Conservation (phyloP, 2,329 filamentous ascomycete species). For the Fusarium stilboides region DNA sequence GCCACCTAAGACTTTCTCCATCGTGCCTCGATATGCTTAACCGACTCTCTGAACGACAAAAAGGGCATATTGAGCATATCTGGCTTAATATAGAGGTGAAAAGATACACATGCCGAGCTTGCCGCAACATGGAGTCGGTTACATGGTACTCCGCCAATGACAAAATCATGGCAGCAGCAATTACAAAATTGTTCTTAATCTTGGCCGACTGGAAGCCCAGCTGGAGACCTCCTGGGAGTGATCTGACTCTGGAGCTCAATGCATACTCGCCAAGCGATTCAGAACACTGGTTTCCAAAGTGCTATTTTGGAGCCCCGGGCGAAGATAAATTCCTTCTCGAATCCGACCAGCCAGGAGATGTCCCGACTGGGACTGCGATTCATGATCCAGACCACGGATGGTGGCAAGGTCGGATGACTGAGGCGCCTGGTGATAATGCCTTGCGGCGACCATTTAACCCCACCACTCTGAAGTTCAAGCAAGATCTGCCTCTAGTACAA, state of each 20-base stretch:
- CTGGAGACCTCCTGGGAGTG: background rate
- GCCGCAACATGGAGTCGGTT: constrained; percentile 6
- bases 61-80: constrained; percentile 12
- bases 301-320: constrained; percentile 28
- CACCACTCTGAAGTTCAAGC: background rate
- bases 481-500: constrained; percentile 12
- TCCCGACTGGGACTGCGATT: background rate
- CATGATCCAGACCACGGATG: constrained; percentile 28
- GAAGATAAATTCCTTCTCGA: constrained; percentile 12
- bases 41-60: background rate
- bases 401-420: constrained; percentile 1
- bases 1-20: constrained; percentile 8
- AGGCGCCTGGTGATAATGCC: background rate
- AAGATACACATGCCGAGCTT: constrained; percentile 18
- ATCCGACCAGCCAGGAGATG: background rate
- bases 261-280: constrained; percentile 34
- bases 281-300: constrained; percentile 32
- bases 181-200: constrained; percentile 20
- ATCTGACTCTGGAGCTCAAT: constrained; percentile 20
- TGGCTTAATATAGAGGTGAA: constrained; percentile 36
- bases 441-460: constrained; percentile 13
- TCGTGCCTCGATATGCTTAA: constrained; percentile 12
- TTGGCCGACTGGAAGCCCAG: constrained; percentile 12
- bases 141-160: background rate
- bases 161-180: constrained; percentile 4